Evolutionary conservation across 768 basidiomycete genomes (phyloP), one percentile per base, ranked within the genome.

Genomic region (Myochromella boudieri): DNA sequence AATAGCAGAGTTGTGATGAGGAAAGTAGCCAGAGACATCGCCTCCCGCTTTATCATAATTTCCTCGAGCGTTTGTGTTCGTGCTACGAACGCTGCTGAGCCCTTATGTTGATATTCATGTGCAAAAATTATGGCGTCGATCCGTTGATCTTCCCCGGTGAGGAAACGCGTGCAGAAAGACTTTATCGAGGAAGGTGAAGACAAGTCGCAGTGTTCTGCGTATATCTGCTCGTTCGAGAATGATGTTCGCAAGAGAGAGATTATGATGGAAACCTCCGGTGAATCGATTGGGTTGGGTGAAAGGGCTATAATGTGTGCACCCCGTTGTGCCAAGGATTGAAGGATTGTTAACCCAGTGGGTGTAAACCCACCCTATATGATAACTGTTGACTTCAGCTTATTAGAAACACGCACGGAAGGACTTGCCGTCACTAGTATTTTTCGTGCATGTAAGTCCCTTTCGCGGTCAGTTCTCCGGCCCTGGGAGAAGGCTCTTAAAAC

Each of bases 241-340:
- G 82, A 77, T 0, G 75, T 72, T 36, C 88, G 83, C 21, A 94
- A 63, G 43, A 91, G 75, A 7, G 78, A 68, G 48, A 92, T 65
- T 36, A 91, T 70, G 36, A 84, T 72, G n/a, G 76, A 67, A 2
- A 84, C 74, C 20, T 76, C 57, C 24, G 77, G 61, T 0, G 80
- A 73, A 11, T 78, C 74, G 17, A 86, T 68, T 1, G 83, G 75
- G 33, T 81, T 72, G 0, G 79, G 73, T 0, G 85, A 77, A 17
- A 93, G 78, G 0, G 85, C 85, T 34, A 94, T 86, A 48, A 93
- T 67, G 53, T 89, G 87, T 14, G 90, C 88, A 10, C 91, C 91
- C 34, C 85, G 78, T 38, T 77, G 65, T 1, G 91, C 89, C 7
- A 94, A 67, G 2, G 67, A 67, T 45, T 85, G 80, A 6, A 91